These are phyloP conservation scores for Malassezia caprae DNA, from an alignment of 1,284 basidiomycete species.

Conservation along the genomic window DNA sequence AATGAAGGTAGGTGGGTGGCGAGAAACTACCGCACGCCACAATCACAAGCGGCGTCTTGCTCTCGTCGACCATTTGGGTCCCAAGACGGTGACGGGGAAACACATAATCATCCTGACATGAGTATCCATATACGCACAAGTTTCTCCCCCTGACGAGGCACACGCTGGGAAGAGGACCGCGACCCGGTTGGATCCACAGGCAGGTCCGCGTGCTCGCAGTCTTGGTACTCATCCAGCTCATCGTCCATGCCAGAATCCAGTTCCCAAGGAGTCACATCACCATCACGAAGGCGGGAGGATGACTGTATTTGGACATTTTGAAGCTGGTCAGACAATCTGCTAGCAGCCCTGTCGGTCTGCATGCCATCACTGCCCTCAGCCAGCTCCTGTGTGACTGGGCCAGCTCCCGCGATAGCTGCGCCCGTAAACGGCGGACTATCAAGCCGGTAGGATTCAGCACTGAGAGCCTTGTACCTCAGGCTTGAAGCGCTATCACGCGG, in stretches of 20 bases:
- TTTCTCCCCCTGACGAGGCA: constrained; percentile 31
- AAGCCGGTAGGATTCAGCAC: constrained; percentile 42
- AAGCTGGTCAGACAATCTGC: constrained; percentile 18
- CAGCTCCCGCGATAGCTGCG: constrained; percentile 30
- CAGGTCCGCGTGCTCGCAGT: background rate
- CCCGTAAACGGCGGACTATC: constrained; percentile 47
- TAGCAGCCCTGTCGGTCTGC: constrained; percentile 15
- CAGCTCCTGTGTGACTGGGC: constrained; percentile 27
- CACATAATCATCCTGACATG: constrained; percentile 28
- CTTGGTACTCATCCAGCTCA: constrained; percentile 23
- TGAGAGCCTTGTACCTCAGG: constrained; percentile 41
- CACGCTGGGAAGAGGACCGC: constrained; percentile 8
- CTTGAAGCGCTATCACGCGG: constrained; percentile 10
- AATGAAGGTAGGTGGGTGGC: constrained; percentile 55
- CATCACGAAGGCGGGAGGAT: constrained; percentile 23
- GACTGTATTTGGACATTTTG: constrained; percentile 19
- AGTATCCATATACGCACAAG: constrained; percentile 5
- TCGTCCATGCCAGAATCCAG: constrained; percentile 23
- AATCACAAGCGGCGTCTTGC: constrained; percentile 44
- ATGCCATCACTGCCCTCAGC: constrained; percentile 5
- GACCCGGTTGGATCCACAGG: background rate
- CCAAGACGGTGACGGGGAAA: constrained; percentile 44
- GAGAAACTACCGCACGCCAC: constrained; percentile 56
- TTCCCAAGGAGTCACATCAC: constrained; percentile 31
- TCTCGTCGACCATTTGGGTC: constrained; percentile 40